Evolutionary conservation across 2,329 filamentous ascomycete genomes (phyloP).

Genomic region (Parafenestella ontariensis): DNA sequence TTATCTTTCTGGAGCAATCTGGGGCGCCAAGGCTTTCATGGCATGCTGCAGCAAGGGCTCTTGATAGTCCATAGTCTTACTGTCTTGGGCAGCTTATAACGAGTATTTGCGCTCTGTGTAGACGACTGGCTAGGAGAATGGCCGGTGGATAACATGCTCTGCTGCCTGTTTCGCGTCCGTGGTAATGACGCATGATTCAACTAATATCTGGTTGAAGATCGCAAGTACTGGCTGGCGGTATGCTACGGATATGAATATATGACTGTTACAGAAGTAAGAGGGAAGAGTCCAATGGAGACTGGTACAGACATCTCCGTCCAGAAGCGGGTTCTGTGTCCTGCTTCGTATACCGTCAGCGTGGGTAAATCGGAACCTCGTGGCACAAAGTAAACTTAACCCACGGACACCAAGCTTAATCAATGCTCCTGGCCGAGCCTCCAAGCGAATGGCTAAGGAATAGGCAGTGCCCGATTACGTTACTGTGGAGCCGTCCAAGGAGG

Average conservation of each 20-base stretch:
- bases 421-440: slow-evolving; percentile 26
- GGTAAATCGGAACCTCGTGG: slow-evolving; percentile 34
- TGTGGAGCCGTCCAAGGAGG: slow-evolving; percentile 39
- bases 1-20: slow-evolving; percentile 42
- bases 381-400: slow-evolving; percentile 46
- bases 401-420: slow-evolving; percentile 40
- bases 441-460: slow-evolving; percentile 31
- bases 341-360: slow-evolving; percentile 35
- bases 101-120: slow-evolving; percentile 12
- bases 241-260: neutral
- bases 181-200: neutral
- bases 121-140: slow-evolving; percentile 10
- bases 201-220: neutral
- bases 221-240: neutral
- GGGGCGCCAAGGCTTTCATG: slow-evolving; percentile 30
- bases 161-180: slow-evolving; percentile 4
- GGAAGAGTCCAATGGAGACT: too few species aligned
- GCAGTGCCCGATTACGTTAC: slow-evolving; percentile 35
- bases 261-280: neutral
- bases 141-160: slow-evolving; percentile 1
- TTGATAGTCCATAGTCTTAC: slow-evolving; percentile 22
- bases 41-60: slow-evolving; percentile 21
- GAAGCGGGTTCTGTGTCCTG: slow-evolving; percentile 11
- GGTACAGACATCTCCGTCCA: slow-evolving; percentile 7
- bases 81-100: slow-evolving; percentile 27